Percentiles rank a stretch among this genome's conserved stretches.
Conservation (phyloP, 129 eudicot genomes). For the Calendula officinalis region DNA sequence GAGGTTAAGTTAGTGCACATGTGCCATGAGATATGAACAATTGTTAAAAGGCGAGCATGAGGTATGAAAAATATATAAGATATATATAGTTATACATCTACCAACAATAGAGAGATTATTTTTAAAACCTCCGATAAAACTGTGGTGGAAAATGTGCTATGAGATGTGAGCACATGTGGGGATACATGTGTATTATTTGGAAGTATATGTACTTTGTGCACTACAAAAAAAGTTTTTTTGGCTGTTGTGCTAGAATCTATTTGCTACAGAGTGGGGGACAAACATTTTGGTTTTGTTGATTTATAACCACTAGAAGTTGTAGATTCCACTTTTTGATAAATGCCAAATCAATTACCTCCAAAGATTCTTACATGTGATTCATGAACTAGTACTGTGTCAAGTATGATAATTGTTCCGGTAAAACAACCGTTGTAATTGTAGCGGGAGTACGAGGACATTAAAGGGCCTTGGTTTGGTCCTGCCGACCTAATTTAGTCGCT, state of each 20-base stretch:
- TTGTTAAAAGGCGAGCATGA: no score
- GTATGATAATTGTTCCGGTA: no score
- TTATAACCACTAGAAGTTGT: conserved; percentile 7
- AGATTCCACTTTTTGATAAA: conserved; percentile 25
- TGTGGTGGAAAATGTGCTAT: not conserved
- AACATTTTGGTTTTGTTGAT: conserved; percentile 31
- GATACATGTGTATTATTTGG: conserved; percentile 25
- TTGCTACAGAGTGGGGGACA: conserved; percentile 27
- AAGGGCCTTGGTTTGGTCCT: no score
- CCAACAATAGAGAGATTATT: no score
- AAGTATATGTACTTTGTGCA: conserved; percentile 20
- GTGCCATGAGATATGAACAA: conserved; percentile 5
- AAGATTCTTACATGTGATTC: conserved; percentile 21
- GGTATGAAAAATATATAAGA: no score
- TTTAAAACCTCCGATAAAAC: no score
- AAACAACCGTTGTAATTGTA: no score
- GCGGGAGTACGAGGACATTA: no score
- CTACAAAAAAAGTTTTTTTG: conserved; percentile 24
- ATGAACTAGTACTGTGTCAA: not conserved
- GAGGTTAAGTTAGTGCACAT: conserved; percentile 22
- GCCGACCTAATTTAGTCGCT: no score
- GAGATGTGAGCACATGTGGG: conserved; percentile 21
- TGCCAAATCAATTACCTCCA: conserved; percentile 30
- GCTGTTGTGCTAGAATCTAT: conserved; percentile 26
- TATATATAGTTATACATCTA: no score